phyloP scores from a whole-genome alignment of 345 rosid species.

The Trapa incisa region DNA sequence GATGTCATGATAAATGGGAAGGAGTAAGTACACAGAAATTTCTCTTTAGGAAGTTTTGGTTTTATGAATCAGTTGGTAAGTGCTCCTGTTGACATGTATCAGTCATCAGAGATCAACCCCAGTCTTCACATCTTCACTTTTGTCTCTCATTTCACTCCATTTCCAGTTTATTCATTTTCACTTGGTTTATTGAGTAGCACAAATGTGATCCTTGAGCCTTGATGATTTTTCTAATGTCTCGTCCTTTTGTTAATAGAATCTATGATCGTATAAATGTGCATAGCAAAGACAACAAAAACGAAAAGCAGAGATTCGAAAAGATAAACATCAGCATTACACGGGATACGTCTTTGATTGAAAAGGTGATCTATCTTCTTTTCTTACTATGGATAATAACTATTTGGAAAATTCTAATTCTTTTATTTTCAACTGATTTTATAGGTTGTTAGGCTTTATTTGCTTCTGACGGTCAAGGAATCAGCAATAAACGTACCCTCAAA shows the following conservation, averaged over 20 bases:
- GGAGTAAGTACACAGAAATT: conserved; percentile 44
- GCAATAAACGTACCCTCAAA: conserved; percentile 87
- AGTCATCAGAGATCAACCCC: neutral
- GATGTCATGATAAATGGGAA: conserved; percentile 64
- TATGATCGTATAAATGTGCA: conserved; percentile 29
- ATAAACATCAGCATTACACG: conserved; percentile 23
- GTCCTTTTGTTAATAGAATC: conserved; percentile 32
- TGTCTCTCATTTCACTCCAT: neutral
- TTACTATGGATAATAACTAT: neutral
- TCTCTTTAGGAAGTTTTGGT: conserved; percentile 7
- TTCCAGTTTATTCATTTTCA: neutral
- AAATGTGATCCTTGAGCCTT: neutral
- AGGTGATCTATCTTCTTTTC: conserved; percentile 32
- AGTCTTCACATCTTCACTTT: neutral
- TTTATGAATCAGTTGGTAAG: neutral
- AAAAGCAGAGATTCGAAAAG: conserved; percentile 67
- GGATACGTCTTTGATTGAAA: conserved; percentile 42
- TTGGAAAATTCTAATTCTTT: neutral
- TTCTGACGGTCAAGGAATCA: conserved; percentile 87
- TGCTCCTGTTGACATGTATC: neutral
- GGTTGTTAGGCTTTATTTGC: conserved; percentile 71
- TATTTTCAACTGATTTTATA: conserved; percentile 11
- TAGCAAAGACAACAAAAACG: conserved; percentile 12
- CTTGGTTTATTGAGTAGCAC: neutral
- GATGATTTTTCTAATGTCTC: neutral